Evolutionary conservation across 2,329 filamentous ascomycete species (phyloP), one percentile per base, ranked within the genome.

Genomic region (Nothopassalora personata): DNA sequence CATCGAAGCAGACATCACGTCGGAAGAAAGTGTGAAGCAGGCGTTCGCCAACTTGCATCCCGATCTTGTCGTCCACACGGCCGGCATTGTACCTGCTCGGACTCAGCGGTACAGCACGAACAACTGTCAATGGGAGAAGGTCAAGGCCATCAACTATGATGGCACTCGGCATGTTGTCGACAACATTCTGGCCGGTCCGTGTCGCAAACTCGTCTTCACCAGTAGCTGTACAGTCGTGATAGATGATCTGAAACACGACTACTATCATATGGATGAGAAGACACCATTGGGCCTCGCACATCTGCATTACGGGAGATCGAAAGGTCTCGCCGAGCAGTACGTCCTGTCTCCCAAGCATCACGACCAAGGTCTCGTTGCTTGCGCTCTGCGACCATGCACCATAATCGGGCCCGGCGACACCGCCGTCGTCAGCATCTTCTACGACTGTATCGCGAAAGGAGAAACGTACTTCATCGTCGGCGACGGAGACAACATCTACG

Each of bases 381-480:
- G 84, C 69, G 81, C 91, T 31, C 83, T 97, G 64, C 89, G 94
- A 15, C 90, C 92, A 6, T 88, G 91, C 11, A 90, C 90, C 65
- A 95, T 97, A 73, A 90, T 96, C 70, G 93, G 93, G 68, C 90
- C 94, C 71, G 90, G 90, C 68, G 94, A 99, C 77, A 84, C 85
- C 55, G 88, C 91, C 71, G 76, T 87, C 13, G 84, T 93, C 34
- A 84, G 86, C 63, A 85, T 87, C 66, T 83, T 97, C 63, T 80
- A 96, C 69, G 83, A 86, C 62, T 85, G 89, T 67, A 88, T 88
- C 71, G 80, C 81, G 60, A 81, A 84, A 62, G 80, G 83, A 68
- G 86, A 89, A 64, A 87, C 90, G 39, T 83, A 83, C 62, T 85
- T 94, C 72, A 89, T 97, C 74, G 82, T 97, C 23, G 94, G 94